Evolutionary conservation across 805 yeast species (phyloP).

Genomic region (Candida sanyiensis): DNA sequence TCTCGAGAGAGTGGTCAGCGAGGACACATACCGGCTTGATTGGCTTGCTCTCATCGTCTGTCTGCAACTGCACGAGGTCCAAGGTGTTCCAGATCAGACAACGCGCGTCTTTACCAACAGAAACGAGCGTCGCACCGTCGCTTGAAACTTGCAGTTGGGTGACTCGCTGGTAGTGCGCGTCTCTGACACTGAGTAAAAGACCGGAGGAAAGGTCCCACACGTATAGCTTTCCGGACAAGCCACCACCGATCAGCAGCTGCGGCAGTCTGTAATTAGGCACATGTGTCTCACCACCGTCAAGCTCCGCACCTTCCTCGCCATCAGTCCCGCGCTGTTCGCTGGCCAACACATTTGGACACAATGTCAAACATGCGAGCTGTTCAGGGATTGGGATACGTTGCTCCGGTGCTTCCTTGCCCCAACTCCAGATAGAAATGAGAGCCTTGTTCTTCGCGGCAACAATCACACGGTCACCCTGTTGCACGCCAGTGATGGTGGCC

Average conservation of each 20-base stretch:
- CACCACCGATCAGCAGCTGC: slow-evolving; percentile 68
- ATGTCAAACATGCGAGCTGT: slow-evolving; percentile 51
- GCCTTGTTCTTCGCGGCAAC: slow-evolving; percentile 70
- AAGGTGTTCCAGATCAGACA: slow-evolving; percentile 64
- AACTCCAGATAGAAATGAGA: slow-evolving; percentile 61
- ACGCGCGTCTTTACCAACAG: slow-evolving; percentile 81
- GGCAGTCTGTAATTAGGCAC: slow-evolving; percentile 44
- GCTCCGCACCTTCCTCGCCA: slow-evolving; percentile 16
- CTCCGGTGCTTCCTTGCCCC: slow-evolving; percentile 66
- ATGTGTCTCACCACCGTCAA: slow-evolving; percentile 19
- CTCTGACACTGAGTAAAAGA: slow-evolving; percentile 59
- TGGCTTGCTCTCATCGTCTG: slow-evolving; percentile 28
- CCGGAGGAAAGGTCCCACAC: slow-evolving; percentile 87
- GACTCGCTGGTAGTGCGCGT: slow-evolving; percentile 79
- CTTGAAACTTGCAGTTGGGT: slow-evolving; percentile 51
- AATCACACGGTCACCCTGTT: slow-evolving; percentile 34
- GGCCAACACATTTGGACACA: slow-evolving; percentile 30
- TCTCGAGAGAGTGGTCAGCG: slow-evolving; percentile 49
- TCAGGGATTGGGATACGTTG: slow-evolving; percentile 86
- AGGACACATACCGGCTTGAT: slow-evolving; percentile 54
- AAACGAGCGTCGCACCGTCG: slow-evolving; percentile 61
- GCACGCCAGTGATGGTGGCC: slow-evolving; percentile 43
- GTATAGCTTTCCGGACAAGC: slow-evolving; percentile 69
- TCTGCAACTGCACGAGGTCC: slow-evolving; percentile 44
- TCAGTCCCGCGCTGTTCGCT: slow-evolving; percentile 23